Evolutionary conservation across 2,329 filamentous ascomycete species (phyloP).

Genomic region (Pseudogymnoascus sp.): DNA sequence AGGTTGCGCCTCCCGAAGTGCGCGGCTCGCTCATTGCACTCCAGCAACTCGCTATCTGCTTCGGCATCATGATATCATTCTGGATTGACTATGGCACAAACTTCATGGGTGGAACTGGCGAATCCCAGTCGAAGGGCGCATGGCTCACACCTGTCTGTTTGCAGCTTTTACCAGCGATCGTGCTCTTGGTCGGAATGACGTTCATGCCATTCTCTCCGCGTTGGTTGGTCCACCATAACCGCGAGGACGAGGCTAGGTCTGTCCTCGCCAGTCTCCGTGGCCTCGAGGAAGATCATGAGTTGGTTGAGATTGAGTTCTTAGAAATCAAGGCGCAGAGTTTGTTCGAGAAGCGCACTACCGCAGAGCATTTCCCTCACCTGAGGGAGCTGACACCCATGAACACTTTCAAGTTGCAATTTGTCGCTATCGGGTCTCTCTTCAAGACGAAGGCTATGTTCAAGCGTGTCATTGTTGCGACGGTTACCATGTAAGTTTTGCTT

Average conservation of each 20-base stretch:
- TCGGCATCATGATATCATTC: constrained; percentile 43
- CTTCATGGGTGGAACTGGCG: constrained; percentile 55
- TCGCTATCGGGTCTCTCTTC: constrained; percentile 57
- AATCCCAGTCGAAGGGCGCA: constrained; percentile 52
- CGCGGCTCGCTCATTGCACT: constrained; percentile 56
- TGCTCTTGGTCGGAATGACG: constrained; percentile 62
- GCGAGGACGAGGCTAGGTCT: constrained; percentile 56
- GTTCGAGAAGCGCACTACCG: constrained; percentile 65
- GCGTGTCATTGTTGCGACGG: constrained; percentile 53
- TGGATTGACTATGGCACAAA: constrained; percentile 60
- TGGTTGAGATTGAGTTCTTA: constrained; percentile 68
- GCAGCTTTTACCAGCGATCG: constrained; percentile 57
- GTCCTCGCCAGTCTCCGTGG: constrained; percentile 57
- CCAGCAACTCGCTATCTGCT: constrained; percentile 54
- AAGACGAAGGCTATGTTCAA: constrained; percentile 57
- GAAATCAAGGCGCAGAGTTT: constrained; percentile 72
- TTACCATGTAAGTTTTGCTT: constrained; percentile 39
- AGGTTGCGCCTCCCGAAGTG: constrained; percentile 53
- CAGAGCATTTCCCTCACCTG: constrained; percentile 59
- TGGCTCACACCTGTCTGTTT: constrained; percentile 68
- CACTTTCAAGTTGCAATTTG: constrained; percentile 59
- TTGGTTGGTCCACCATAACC: constrained; percentile 63
- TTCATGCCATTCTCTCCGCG: constrained; percentile 75
- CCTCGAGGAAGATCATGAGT: constrained; percentile 52
- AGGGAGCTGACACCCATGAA: constrained; percentile 52